phyloP scores from a whole-genome alignment of 2,329 filamentous ascomycete species.

The Thielaviopsis euricoi region DNA sequence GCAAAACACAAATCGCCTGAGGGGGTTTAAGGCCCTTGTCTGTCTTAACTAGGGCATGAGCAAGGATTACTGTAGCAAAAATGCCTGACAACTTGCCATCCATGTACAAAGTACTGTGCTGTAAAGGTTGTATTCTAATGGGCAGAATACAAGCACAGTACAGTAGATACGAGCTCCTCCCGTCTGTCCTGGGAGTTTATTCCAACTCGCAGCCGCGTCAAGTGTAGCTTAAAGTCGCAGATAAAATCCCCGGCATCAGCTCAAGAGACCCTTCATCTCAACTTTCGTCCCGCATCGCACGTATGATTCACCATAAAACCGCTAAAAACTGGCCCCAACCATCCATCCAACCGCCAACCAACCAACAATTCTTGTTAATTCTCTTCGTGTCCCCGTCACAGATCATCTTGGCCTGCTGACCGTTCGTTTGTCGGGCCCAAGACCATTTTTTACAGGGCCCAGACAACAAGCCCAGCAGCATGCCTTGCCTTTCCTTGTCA shows the following conservation, averaged over 20 bases:
- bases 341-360: no score
- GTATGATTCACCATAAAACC: not conserved
- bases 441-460: not conserved
- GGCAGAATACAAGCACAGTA: no score
- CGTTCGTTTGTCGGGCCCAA: not conserved
- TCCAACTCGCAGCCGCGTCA: not conserved
- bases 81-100: no score
- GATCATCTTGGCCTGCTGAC: not conserved
- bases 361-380: no score
- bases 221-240: not conserved
- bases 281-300: not conserved
- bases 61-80: no score
- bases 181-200: not conserved
- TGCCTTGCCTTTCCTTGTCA: not conserved
- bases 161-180: not conserved
- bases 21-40: no score
- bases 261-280: not conserved
- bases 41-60: no score
- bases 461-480: not conserved
- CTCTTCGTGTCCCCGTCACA: not conserved
- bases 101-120: no score
- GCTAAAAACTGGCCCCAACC: no score
- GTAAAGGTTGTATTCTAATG: no score
- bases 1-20: no score
- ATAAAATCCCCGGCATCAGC: not conserved